phyloP scores from a whole-genome alignment of 2,329 filamentous ascomycete genomes.

The Neofusicoccum kwambonambiense region DNA sequence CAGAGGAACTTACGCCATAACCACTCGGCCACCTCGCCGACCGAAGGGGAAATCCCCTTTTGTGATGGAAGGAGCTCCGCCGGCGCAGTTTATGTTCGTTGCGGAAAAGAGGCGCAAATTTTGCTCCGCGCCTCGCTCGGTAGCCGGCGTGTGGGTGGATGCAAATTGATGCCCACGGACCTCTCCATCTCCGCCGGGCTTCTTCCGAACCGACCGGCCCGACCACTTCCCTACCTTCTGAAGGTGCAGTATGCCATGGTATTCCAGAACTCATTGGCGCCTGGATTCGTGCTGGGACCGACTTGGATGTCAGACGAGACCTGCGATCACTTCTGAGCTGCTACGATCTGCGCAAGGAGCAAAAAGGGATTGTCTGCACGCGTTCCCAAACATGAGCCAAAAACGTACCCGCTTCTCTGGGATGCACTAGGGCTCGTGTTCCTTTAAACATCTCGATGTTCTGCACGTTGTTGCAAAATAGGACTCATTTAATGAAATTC shows the following conservation, averaged over 20 bases:
- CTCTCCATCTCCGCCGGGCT: background rate
- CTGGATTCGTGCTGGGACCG: too few relatives aligned
- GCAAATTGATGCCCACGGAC: slow-evolving; percentile 4
- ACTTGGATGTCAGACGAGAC: background rate
- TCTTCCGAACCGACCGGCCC: background rate
- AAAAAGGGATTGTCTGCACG: background rate
- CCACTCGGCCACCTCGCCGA: slow-evolving; percentile 1
- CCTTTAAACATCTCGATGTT: background rate
- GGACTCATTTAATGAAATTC: slow-evolving; percentile 8
- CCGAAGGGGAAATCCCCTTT: background rate
- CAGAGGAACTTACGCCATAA: background rate
- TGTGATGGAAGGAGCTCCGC: background rate
- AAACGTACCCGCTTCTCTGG: background rate
- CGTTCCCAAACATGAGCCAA: background rate
- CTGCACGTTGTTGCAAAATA: background rate
- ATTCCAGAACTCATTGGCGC: too few relatives aligned
- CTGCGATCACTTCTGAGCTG: background rate
- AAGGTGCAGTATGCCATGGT: too few relatives aligned
- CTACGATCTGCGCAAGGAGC: background rate
- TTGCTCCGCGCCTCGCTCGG: background rate
- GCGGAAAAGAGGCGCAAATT: too few relatives aligned
- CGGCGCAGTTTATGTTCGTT: too few relatives aligned
- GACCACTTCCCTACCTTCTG: background rate
- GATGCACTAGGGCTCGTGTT: background rate
- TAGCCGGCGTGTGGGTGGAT: background rate